A percentile compares a stretch with the other conserved stretches of the same genome.
Evolutionary conservation across 1,139 yeast species (phyloP).

Genomic region (Hanseniaspora sp.): DNA sequence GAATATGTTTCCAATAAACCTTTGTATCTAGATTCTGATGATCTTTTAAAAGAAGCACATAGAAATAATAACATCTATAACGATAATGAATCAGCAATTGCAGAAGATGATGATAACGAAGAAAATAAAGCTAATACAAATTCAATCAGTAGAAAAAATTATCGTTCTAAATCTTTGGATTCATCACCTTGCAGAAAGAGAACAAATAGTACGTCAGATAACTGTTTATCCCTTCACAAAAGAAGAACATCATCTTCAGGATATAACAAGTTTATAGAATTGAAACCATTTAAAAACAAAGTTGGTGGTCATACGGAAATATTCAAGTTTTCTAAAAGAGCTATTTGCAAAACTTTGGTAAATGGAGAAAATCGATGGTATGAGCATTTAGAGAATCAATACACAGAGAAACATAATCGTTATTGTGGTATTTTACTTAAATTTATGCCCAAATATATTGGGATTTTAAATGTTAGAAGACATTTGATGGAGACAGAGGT

Average conservation of each 20-base stretch:
- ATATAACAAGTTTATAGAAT: conserved; percentile 66
- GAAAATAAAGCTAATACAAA: conserved; percentile 20
- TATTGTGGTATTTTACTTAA: conserved; percentile 62
- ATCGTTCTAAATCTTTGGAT: background rate
- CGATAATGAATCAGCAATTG: conserved; percentile 1
- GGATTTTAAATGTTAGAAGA: conserved; percentile 83
- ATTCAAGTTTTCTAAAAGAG: conserved; percentile 77
- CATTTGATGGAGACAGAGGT: conserved; percentile 42
- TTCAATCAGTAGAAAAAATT: too few relatives aligned
- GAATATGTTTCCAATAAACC: conserved; percentile 4
- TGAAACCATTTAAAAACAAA: conserved; percentile 77
- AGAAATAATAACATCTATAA: background rate
- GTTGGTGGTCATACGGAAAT: conserved; percentile 99
- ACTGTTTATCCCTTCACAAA: conserved; percentile 11
- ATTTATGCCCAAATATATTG: conserved; percentile 89
- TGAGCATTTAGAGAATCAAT: conserved; percentile 57
- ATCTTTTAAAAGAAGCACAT: conserved; percentile 10
- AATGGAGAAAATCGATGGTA: conserved; percentile 86
- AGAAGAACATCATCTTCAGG: conserved; percentile 26
- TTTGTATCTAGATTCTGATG: conserved; percentile 10
- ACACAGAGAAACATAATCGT: conserved; percentile 20
- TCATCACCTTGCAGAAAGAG: background rate
- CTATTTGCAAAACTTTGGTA: conserved; percentile 90
- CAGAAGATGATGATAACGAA: conserved; percentile 19
- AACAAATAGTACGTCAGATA: background rate